A percentile compares a stretch with the other conserved stretches of the same genome.
These are phyloP conservation scores for Cercophora sp. DNA, from an alignment of 495 filamentous ascomycete genomes.

Conservation along the genomic window DNA sequence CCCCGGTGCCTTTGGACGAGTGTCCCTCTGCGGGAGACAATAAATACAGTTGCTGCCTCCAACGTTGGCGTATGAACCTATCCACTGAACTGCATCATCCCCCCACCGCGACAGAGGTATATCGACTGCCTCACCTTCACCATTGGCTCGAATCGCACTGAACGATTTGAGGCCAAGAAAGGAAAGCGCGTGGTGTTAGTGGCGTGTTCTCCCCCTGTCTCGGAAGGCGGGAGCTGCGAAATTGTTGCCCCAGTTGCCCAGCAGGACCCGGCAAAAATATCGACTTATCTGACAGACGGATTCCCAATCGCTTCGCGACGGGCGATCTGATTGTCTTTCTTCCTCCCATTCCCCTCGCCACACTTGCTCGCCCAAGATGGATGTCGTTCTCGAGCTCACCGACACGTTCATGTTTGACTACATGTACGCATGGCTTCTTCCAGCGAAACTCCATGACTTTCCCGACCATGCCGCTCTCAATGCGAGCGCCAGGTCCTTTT, in stretches of 20 bases:
- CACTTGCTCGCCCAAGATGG: slow-evolving; percentile 55
- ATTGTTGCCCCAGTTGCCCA: background rate
- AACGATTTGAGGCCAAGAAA: background rate
- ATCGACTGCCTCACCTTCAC: background rate
- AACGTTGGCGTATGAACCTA: background rate
- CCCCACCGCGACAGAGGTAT: too few relatives aligned
- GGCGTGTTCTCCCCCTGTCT: background rate
- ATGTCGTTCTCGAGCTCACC: slow-evolving; percentile 80
- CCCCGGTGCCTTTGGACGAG: background rate
- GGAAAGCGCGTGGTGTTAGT: background rate
- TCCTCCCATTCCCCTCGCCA: background rate
- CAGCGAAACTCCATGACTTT: slow-evolving; percentile 51
- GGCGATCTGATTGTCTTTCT: background rate
- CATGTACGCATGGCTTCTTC: slow-evolving; percentile 68
- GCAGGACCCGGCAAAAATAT: background rate
- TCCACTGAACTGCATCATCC: too few relatives aligned
- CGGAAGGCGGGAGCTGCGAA: background rate
- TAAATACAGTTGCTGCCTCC: background rate
- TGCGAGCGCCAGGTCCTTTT: slow-evolving; percentile 33
- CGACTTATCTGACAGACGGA: background rate
- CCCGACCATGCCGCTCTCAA: slow-evolving; percentile 35
- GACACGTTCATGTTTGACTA: slow-evolving; percentile 84
- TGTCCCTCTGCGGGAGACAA: background rate
- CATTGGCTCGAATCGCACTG: background rate
- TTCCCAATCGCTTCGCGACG: background rate